Evolutionary conservation across 2,329 filamentous ascomycete genomes (phyloP).

Genomic region (Lithohypha guttulata): DNA sequence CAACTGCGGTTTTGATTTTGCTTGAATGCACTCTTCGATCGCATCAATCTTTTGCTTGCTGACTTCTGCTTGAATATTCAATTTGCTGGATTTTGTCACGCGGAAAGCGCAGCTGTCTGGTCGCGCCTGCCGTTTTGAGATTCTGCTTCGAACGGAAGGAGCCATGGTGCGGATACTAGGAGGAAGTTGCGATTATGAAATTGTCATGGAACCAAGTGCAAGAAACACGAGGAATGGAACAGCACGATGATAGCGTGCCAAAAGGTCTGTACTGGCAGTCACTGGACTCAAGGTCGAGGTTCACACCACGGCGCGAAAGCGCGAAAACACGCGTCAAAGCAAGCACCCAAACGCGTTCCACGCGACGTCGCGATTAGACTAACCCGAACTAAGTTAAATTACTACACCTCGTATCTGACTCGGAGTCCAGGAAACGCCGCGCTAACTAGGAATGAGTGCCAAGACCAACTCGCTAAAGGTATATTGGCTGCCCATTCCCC

Average conservation of each 20-base stretch:
- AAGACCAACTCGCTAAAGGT: slow-evolving; percentile 9
- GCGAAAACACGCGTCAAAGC: not conserved
- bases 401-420: no score
- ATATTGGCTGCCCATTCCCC: not conserved
- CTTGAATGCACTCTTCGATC: slow-evolving; percentile 2
- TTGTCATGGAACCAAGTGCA: not conserved
- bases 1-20: not conserved
- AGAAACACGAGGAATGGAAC: not conserved
- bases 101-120: slow-evolving; percentile 14
- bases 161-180: slow-evolving; percentile 12
- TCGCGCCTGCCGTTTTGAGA: slow-evolving; percentile 13
- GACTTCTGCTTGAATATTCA: slow-evolving; percentile 3
- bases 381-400: slow-evolving; percentile 16
- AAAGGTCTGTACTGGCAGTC: no score
- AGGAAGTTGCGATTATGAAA: no score
- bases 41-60: slow-evolving; percentile 8
- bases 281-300: not conserved
- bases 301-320: not conserved
- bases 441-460: no score
- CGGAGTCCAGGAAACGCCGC: no score
- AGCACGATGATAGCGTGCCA: no score
- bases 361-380: no score
- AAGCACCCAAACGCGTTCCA: not conserved
- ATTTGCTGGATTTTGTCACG: slow-evolving; percentile 14
- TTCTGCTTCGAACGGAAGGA: slow-evolving; percentile 14